Percentiles rank a stretch among this genome's conserved stretches.
These are phyloP conservation scores for Azolla pinnata DNA, from an alignment of 75 land plant species.

Conservation along the genomic window DNA sequence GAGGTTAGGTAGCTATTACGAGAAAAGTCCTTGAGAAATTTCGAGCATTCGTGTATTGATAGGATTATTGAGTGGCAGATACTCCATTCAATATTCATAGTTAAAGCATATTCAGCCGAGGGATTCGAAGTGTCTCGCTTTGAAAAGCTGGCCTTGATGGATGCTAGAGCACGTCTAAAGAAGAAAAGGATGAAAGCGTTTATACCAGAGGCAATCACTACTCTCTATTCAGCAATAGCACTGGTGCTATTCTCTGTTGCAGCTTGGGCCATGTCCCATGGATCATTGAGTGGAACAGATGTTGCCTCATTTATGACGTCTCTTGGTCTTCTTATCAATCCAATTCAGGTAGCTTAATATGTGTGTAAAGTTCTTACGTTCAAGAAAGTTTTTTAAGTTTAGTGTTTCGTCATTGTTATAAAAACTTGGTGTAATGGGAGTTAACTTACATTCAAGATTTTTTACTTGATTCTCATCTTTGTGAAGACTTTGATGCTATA, in stretches of 20 bases:
- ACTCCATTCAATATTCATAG: slow-evolving; percentile 68
- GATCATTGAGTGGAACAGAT: slow-evolving; percentile 40
- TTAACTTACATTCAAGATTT: no score
- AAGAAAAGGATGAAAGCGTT: slow-evolving; percentile 91
- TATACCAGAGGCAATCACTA: slow-evolving; percentile 62
- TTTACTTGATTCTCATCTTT: no score
- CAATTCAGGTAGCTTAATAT: slow-evolving; percentile 93
- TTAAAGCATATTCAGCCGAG: slow-evolving; percentile 79
- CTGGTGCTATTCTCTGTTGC: slow-evolving; percentile 38
- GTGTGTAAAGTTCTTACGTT: no score
- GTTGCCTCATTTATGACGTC: slow-evolving; percentile 72
- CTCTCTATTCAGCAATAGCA: slow-evolving; percentile 55
- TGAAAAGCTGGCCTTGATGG: slow-evolving; percentile 51
- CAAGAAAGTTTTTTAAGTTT: no score
- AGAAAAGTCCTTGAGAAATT: no score
- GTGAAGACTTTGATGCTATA: no score
- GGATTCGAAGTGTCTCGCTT: slow-evolving; percentile 50
- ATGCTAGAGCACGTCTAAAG: slow-evolving; percentile 34
- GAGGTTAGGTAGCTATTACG: slow-evolving; percentile 48
- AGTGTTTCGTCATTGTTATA: no score
- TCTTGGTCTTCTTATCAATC: slow-evolving; percentile 60
- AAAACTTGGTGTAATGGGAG: no score
- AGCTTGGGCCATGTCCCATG: slow-evolving; percentile 39
- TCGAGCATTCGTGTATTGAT: background rate
- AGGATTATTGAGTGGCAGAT: slow-evolving; percentile 33